Base-by-base conservation (phyloP, 306 rosid genomes). In the Medicago arabica region DNA sequence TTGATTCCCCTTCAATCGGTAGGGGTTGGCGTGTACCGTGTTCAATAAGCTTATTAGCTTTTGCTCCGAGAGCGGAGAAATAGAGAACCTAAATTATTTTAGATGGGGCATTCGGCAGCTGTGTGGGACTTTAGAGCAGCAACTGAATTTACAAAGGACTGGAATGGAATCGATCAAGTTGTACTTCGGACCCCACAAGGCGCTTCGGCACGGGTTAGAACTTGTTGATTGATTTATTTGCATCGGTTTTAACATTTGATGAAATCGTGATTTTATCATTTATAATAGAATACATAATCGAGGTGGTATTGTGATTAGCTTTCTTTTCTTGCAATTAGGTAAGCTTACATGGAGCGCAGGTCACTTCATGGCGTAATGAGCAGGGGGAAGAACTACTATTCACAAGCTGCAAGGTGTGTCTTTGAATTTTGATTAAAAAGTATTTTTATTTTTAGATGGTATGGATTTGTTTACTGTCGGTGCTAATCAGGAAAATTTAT, bases 341-440 rank as follows among this genome's bases (percentile, higher is more conserved):
- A 80, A 89, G 97, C 86, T 86, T 93, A 83, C 83, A 86, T 77
- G 97, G 98, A 76, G 98, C 94, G 49, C 98, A 93, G 76, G 90
- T 93, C 80, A 84, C 91, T 75, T 93, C 98, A 4, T 93, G 98
- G 98, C 80, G 87, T 81, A 89, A 87, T 69, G 92, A 87, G 77
- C 85, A 76, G 25, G 98, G 98, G 7, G 92, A 93, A 89, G 98
- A 93, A 73, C 97, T 89, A 76, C 84, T 91, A 9, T 93, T 93
- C 89, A 88, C 96, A 19, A 93, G 97, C 83, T 85, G 90, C 78
- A 93, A 93, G 97, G 98, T 89, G 46, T 50, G 41, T 16, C 34
- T 50, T 72, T 36, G 11, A 72, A 68, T 68, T 49, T 55, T 76
- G 75, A 9, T 72, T 21, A 21, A 11, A 40, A 46, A 58, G 18